A percentile compares a stretch with the other conserved stretches of the same genome.
phyloP scores from a whole-genome alignment of 257 asterid genomes.

The Galeopsis tetrahit region DNA sequence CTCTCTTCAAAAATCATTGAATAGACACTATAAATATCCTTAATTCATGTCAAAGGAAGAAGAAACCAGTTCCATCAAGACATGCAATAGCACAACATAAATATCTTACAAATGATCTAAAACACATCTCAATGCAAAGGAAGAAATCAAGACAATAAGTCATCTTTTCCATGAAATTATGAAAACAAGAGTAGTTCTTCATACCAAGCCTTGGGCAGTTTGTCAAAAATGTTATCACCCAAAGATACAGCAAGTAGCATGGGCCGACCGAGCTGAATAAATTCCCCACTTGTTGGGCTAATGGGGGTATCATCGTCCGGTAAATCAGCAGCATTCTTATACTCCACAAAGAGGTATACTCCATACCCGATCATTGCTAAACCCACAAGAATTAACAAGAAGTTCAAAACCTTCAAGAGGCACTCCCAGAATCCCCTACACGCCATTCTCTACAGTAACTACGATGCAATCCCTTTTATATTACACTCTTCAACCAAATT shows the following conservation, averaged over 20 bases:
- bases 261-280: slow-evolving; percentile 84
- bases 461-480: not conserved
- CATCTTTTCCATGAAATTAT: not conserved
- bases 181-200: slow-evolving; percentile 11
- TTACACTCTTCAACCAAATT: not conserved
- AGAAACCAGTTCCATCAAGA: too few species aligned
- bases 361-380: slow-evolving; percentile 91
- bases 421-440: slow-evolving; percentile 87
- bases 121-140: not conserved
- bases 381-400: slow-evolving; percentile 75
- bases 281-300: slow-evolving; percentile 55
- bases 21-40: too few species aligned
- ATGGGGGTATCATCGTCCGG: slow-evolving; percentile 50
- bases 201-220: slow-evolving; percentile 96
- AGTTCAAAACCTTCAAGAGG: slow-evolving; percentile 80
- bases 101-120: not conserved
- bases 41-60: too few species aligned
- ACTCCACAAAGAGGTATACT: slow-evolving; percentile 78
- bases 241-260: slow-evolving; percentile 77
- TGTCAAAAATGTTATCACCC: slow-evolving; percentile 73
- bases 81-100: not conserved
- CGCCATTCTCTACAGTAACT: slow-evolving; percentile 54
- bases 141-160: not conserved
- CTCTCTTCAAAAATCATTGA: too few species aligned
- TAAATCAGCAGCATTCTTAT: slow-evolving; percentile 47